Conservation (phyloP, 495 filamentous ascomycete species). For the Hyaloscypha hepaticicola region DNA sequence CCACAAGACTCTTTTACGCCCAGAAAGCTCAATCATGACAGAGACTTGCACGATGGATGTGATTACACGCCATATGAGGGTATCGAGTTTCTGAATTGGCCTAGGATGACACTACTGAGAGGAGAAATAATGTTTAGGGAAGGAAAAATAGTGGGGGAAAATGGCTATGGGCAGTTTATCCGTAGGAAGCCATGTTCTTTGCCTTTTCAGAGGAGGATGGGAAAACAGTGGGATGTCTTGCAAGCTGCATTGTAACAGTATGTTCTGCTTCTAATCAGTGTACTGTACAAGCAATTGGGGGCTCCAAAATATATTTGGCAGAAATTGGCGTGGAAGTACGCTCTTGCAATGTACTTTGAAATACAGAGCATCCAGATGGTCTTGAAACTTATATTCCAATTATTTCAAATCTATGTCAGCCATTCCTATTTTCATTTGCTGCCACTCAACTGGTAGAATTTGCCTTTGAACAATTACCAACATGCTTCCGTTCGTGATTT, state of each 20-base stretch:
- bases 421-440: too few species aligned
- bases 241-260: background rate
- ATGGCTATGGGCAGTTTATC: background rate
- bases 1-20: background rate
- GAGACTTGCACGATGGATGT: background rate
- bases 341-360: too few species aligned
- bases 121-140: background rate
- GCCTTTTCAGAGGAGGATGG: background rate
- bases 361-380: too few species aligned
- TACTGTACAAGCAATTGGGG: too few species aligned
- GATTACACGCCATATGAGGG: constrained; percentile 1
- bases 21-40: background rate
- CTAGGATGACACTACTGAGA: background rate
- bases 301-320: too few species aligned
- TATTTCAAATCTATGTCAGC: too few species aligned
- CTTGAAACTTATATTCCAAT: too few species aligned
- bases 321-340: too few species aligned
- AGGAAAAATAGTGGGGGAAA: background rate
- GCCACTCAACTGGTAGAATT: too few species aligned
- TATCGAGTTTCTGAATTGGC: background rate
- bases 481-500: too few species aligned
- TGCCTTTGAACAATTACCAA: too few species aligned
- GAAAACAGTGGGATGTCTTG: background rate
- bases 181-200: background rate
- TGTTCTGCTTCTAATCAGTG: too few species aligned